These are phyloP conservation scores for Ulota crispa DNA, from an alignment of 225 moss, liverwort and hornwort species.

Conservation along the genomic window DNA sequence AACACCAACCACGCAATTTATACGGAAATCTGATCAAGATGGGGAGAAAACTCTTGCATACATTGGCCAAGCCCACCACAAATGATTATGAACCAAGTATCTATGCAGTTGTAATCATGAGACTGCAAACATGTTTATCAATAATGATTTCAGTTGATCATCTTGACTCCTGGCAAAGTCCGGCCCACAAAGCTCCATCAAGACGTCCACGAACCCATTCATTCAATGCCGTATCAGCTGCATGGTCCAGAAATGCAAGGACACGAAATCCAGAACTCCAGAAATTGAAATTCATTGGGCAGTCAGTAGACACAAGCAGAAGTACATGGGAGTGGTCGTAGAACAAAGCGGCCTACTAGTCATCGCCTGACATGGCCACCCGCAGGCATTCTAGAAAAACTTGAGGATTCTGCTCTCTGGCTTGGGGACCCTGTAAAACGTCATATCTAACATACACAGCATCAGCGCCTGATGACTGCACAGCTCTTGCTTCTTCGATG, in stretches of 20 bases:
- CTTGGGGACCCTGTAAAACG: constrained; percentile 72
- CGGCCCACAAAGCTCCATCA: neutral
- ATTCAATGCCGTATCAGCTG: neutral
- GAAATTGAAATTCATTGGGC: constrained; percentile 9
- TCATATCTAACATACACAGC: constrained; percentile 88
- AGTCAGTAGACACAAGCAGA: constrained; percentile 9
- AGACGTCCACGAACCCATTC: neutral
- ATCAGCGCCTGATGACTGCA: constrained; percentile 87
- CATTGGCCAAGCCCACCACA: constrained; percentile 5
- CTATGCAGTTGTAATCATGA: neutral
- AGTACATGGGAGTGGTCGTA: neutral
- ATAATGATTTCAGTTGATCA: constrained; percentile 1
- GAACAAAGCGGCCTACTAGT: constrained; percentile 32
- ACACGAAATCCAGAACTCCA: neutral
- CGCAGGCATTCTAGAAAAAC: constrained; percentile 59
- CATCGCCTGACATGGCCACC: constrained; percentile 69
- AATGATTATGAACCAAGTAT: constrained; percentile 21
- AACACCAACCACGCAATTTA: neutral
- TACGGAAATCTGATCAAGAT: neutral
- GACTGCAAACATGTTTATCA: constrained; percentile 3
- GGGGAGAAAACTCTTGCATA: constrained; percentile 11
- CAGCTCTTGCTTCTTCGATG: constrained; percentile 74
- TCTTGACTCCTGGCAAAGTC: constrained; percentile 6
- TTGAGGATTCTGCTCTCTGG: constrained; percentile 55
- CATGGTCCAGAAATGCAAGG: constrained; percentile 13